Evolutionary conservation across 805 yeast species (phyloP), one percentile per base, ranked within the genome.

Genomic region (Saccharomycopsis selenospora): DNA sequence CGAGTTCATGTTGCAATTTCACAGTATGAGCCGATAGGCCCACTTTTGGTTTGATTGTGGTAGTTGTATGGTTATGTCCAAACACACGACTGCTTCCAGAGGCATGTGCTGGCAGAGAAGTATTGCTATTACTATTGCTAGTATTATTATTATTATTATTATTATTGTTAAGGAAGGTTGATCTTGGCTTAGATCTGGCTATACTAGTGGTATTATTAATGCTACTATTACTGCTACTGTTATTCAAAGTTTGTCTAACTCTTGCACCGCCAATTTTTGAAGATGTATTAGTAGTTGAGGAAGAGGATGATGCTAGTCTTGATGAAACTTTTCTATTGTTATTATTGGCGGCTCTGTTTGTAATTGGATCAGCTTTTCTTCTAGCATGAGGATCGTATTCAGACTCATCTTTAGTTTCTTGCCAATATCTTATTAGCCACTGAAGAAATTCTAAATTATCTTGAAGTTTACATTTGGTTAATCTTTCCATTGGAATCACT

Each of bases 391-490:
- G 79, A 63, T 90, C 95, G 59, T 90, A 90, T 3, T 68, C 76
- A 29, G 76, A 72, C 48, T 81, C 82, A 49, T 82, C 82, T 60
- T 76, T 81, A 59, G 79, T 73, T 46, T 85, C 91, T 53, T 73
- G 71, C 97, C 98, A 91, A 59, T 71, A 81, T 58, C 75, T 76
- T 60, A 85, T 82, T 59, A 88, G 72, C 96, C 96, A 93, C 67
- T 93, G 99, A 55, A 90, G 68, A 59, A 93, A 85, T 67, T 90
- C 98, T 58, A 93, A 73, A 64, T 93, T 93, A 61, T 91, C 98
- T 64, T 93, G 99, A 57, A 93, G 77, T 59, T 85, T 73, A 68
- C 97, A 93, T 65, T 86, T 87, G 62, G 85, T 78, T 51, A 93
- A 72, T 54, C 75, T 73, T 51, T 87, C 95, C 25, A 89, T 93